Base-by-base conservation (phyloP, 176 grass and related monocot species). In the Oryza rufipogon region DNA sequence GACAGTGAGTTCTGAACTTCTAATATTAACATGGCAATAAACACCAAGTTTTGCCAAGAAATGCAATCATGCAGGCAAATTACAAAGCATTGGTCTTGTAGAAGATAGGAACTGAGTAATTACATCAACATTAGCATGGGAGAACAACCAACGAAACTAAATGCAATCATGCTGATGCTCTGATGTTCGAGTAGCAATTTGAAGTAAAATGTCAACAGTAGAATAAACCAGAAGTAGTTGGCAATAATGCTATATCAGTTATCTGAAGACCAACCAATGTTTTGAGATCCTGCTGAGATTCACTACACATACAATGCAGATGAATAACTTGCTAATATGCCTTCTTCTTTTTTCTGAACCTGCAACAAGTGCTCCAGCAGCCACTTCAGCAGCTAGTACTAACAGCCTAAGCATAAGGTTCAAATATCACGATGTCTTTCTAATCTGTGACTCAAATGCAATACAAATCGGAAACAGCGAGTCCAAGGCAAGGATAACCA, bases 61-160 rank as follows among this genome's bases (percentile, higher is more conserved):
- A 88, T 84, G 61, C 81, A 84, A 88, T n/a, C 19, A 48, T 68
- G 38, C 25, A 16, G 51, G 74, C 7, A 80, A 66, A 26, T 25
- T 44, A 68, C 28, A 30, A 28, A 54, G 36, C 44, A 7, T 48
- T 71, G n/a, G 13, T 58, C 54, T 58, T 58, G 17, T 16, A 19
- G 17, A 58, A 19, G 17, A 58, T 20, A 20, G 7, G 0, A 19
- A 58, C 6, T 19, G 54, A 77, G 73, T 2, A 82, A 51, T 26
- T 64, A 9, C 0, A 72, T 71, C 10, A n/a, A 41, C 6, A 46
- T 66, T 25, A 70, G n/a, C 51, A 79, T 73, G 60, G 22, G 42
- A 2, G 2, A 66, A 78, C 56, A 80, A 16, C 45, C 7, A 58
- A 58, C 17, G 5, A 14, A 58, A 58, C 19, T 58, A 58, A 58